Conservation (phyloP, 192 early-diverging fungal species). For the Phlyctochytrium planicorne region DNA sequence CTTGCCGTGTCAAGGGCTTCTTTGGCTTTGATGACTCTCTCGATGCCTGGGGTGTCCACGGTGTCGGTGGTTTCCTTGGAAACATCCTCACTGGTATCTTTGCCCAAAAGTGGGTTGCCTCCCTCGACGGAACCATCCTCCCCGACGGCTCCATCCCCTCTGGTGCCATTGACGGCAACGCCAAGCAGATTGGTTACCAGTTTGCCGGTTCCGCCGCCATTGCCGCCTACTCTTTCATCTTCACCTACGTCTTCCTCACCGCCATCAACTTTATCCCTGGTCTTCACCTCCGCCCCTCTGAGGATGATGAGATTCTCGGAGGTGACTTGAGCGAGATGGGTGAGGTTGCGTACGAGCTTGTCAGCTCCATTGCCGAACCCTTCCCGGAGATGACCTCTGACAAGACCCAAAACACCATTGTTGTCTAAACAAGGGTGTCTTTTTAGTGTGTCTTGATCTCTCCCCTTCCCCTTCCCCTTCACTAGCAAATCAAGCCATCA, state of each 20-base stretch:
- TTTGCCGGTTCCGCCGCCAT: constrained; percentile 63
- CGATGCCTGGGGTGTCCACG: constrained; percentile 41
- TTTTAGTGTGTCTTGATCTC: no score
- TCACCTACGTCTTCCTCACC: constrained; percentile 72
- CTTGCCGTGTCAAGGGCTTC: constrained; percentile 60
- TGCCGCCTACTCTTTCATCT: constrained; percentile 70
- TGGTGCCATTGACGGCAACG: constrained; percentile 70
- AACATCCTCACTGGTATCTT: constrained; percentile 90
- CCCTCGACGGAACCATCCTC: constrained; percentile 55
- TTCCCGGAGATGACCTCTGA: constrained; percentile 20
- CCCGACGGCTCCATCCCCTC: constrained; percentile 28
- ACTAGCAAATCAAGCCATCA: no score
- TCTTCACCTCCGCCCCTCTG: constrained; percentile 73
- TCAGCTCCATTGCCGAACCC: constrained; percentile 9
- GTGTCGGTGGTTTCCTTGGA: constrained; percentile 71
- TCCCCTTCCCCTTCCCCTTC: no score
- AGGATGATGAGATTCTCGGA: constrained; percentile 75
- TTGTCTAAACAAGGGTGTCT: no score
- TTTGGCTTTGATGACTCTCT: constrained; percentile 68
- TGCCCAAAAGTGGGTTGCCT: constrained; percentile 74
- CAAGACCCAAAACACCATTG: not conserved
- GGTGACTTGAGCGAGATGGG: constrained; percentile 87
- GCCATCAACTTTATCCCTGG: constrained; percentile 79
- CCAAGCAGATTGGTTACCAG: constrained; percentile 67
- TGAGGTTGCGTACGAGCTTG: constrained; percentile 67